Evolutionary conservation across 139 green algal species (phyloP).

Genomic region (Medakamo hakoo): DNA sequence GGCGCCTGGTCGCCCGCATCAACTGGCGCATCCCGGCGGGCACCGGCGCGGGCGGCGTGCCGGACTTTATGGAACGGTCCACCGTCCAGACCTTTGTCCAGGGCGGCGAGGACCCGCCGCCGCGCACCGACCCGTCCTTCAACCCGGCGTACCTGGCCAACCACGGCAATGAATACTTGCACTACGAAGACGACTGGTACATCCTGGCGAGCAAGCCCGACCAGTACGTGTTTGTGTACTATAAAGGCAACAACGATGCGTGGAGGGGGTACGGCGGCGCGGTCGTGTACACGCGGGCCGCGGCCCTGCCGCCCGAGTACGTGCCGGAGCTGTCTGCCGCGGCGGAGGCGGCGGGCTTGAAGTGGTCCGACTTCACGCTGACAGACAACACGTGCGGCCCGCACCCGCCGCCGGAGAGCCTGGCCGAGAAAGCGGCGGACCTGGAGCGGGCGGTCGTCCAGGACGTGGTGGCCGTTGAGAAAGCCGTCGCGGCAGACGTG

Average conservation of each 20-base stretch:
- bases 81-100: conserved; percentile 57
- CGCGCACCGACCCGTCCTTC: conserved; percentile 9
- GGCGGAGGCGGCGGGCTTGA: conserved; percentile 22
- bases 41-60: conserved; percentile 28
- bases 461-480: background rate
- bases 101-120: background rate
- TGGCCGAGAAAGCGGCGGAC: conserved; percentile 13
- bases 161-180: conserved; percentile 61
- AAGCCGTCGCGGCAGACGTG: background rate
- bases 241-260: conserved; percentile 72
- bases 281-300: conserved; percentile 31
- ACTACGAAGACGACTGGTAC: conserved; percentile 82
- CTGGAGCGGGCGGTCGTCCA: conserved; percentile 13
- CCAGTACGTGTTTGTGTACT: conserved; percentile 73
- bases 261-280: conserved; percentile 78
- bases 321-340: conserved; percentile 32
- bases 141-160: conserved; percentile 47
- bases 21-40: conserved; percentile 64
- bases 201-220: conserved; percentile 54
- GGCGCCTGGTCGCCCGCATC: conserved; percentile 14
- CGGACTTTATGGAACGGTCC: conserved; percentile 56
- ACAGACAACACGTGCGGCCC: conserved; percentile 73
- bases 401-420: conserved; percentile 18
- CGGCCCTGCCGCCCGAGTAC: conserved; percentile 29
- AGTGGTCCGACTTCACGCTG: conserved; percentile 44